These are phyloP conservation scores for Aspergillus ostianus DNA, from an alignment of 495 filamentous ascomycete species.

Conservation along the genomic window DNA sequence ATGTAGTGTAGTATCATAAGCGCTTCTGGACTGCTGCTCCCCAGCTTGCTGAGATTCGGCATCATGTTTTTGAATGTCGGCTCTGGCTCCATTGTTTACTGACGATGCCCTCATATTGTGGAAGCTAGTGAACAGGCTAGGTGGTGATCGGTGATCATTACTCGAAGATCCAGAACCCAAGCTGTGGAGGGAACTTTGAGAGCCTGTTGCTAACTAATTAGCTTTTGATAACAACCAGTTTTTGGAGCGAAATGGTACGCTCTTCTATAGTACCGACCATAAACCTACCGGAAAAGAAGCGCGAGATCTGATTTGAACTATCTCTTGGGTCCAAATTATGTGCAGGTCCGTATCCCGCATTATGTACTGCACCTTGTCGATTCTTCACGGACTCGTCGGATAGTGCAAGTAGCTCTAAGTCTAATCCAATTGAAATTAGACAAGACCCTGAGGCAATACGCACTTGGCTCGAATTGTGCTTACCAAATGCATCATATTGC, in stretches of 20 bases:
- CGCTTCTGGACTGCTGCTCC: background rate
- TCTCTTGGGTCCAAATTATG: background rate
- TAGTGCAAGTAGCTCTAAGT: slow-evolving; percentile 42
- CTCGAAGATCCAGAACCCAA: slow-evolving; percentile 31
- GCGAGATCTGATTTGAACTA: slow-evolving; percentile 20
- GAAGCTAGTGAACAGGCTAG: slow-evolving; percentile 33
- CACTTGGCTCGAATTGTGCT: slow-evolving; percentile 6
- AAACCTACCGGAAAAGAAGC: slow-evolving; percentile 34
- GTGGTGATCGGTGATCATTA: slow-evolving; percentile 18
- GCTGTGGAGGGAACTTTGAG: slow-evolving; percentile 23
- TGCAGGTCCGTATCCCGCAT: background rate
- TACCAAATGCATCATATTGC: slow-evolving; percentile 53
- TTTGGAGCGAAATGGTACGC: background rate
- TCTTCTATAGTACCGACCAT: background rate
- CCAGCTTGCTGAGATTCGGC: slow-evolving; percentile 2
- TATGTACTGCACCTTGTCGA: background rate
- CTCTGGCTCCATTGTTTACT: background rate
- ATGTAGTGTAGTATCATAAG: background rate
- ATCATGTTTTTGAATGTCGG: slow-evolving; percentile 1
- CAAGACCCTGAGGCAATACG: background rate
- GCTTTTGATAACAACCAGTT: background rate
- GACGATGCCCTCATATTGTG: slow-evolving; percentile 10
- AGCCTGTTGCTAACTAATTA: slow-evolving; percentile 20
- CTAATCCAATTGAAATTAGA: slow-evolving; percentile 16
- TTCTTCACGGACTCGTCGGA: slow-evolving; percentile 13